Evolutionary conservation across 2,329 filamentous ascomycete species (phyloP).

Genomic region (Pestalotiopsis sp.): DNA sequence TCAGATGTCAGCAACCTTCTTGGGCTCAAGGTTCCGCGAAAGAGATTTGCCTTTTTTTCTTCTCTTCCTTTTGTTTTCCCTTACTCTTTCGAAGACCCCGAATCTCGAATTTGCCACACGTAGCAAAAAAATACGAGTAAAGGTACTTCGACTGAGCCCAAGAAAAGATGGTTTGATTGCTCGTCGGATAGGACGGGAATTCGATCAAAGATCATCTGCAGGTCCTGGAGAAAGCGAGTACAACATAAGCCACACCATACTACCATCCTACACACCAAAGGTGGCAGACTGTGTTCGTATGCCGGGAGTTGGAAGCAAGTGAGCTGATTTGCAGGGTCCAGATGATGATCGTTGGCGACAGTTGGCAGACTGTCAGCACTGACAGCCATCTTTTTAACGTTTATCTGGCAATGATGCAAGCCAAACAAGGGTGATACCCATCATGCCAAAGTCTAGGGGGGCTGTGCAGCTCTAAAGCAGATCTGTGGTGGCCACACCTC

Average conservation of each 20-base stretch:
- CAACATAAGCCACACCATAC: neutral
- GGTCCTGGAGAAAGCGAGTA: neutral
- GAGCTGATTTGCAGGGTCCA: neutral
- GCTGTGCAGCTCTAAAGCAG: constrained; percentile 1
- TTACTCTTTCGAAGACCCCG: neutral
- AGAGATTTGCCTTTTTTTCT: neutral
- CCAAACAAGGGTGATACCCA: neutral
- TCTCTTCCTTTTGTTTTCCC: neutral
- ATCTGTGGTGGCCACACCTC: constrained; percentile 2
- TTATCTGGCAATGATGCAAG: neutral
- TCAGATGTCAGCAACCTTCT: neutral
- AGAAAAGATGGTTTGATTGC: neutral
- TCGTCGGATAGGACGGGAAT: neutral
- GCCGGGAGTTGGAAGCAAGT: neutral
- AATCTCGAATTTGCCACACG: neutral
- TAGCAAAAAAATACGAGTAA: neutral
- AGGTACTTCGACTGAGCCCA: neutral
- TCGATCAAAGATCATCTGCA: neutral
- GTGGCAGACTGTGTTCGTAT: neutral
- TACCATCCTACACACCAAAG: no score
- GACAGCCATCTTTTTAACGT: neutral
- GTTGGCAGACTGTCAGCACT: neutral
- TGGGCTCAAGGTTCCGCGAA: neutral
- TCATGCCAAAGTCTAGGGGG: neutral
- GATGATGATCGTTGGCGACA: neutral